Base-by-base conservation (phyloP, 495 filamentous ascomycete species). In the Penicillium angulare region DNA sequence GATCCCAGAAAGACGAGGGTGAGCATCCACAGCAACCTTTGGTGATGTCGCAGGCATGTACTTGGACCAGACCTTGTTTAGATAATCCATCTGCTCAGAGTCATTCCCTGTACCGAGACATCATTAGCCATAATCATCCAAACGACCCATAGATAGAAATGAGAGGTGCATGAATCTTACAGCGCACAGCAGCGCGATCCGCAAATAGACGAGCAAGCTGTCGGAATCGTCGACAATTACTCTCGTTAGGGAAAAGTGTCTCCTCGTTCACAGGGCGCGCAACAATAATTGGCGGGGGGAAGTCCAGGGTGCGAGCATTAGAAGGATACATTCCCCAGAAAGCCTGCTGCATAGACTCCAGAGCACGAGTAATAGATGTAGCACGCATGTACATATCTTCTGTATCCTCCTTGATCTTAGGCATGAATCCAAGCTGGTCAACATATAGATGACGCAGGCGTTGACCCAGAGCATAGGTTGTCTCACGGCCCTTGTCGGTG, bases 211-310 rank as follows among this genome's bases (percentile, higher is more conserved):
- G 71, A 1, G 84, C 80, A 7, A 98, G 79, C 43, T 92, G 88
- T 21, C 82, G 82, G 64, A 96, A 93, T 9, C 93, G 80, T 31
- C 85, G 80, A 67, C 93, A 98, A 65, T 84, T 88, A 42, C 77
- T 72, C 47, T 95, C 90, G 63, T 97, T 98, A 0, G 93, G 93
- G 65, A 87, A 96, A 0, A 98, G 73, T 0, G 92, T 97, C 71
- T 98, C 93, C 47, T 97, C 92, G 1, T 79, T 77, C 0, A 84
- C 79, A 5, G 83, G 77, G 9, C 90, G 76, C 0, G 80, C 85
- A 9, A 95, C 68, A 59, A 96, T 90, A 8, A 88, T 87, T 0
- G 88, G 86, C 1, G 84, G 73, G 2, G 83, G 83, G 60, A 92
- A 85, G 29, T 74, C 71, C 17, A 79, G 72, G 3, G 80, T 79